phyloP scores from a whole-genome alignment of 345 rosid genomes.

The Cardamine occulta region DNA sequence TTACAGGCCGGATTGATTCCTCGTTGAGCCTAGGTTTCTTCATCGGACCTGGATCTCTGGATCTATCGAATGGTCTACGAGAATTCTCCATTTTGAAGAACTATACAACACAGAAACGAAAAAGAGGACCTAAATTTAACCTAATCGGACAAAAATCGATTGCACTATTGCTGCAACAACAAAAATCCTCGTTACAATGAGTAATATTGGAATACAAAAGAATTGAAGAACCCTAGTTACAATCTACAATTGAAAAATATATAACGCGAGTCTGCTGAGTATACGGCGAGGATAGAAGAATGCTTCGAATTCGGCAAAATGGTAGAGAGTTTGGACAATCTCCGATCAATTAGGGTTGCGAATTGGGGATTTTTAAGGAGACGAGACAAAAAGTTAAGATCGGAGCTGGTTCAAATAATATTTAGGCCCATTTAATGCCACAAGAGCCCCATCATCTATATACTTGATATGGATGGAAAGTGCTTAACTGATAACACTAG shows the following conservation, averaged over 20 bases:
- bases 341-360: constrained; percentile 43
- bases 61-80: constrained; percentile 85
- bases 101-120: constrained; percentile 26
- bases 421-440: constrained; percentile 9
- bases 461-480: not conserved
- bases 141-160: constrained; percentile 31
- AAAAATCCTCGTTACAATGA: constrained; percentile 29
- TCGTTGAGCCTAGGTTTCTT: constrained; percentile 75
- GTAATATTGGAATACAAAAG: constrained; percentile 1
- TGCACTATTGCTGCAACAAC: constrained; percentile 24
- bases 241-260: constrained; percentile 27
- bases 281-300: constrained; percentile 10
- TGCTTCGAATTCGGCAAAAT: constrained; percentile 33
- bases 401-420: not conserved
- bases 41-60: constrained; percentile 60
- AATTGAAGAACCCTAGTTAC: constrained; percentile 20
- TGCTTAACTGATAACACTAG: not conserved
- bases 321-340: constrained; percentile 42
- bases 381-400: constrained; percentile 10
- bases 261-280: constrained; percentile 1
- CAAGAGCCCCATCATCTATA: constrained; percentile 2
- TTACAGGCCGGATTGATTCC: constrained; percentile 48
- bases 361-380: constrained; percentile 43
- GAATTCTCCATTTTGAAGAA: constrained; percentile 66
- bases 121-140: constrained; percentile 25